Conservation (phyloP, 2,329 filamentous ascomycete species). For the Talaromyces sp. region DNA sequence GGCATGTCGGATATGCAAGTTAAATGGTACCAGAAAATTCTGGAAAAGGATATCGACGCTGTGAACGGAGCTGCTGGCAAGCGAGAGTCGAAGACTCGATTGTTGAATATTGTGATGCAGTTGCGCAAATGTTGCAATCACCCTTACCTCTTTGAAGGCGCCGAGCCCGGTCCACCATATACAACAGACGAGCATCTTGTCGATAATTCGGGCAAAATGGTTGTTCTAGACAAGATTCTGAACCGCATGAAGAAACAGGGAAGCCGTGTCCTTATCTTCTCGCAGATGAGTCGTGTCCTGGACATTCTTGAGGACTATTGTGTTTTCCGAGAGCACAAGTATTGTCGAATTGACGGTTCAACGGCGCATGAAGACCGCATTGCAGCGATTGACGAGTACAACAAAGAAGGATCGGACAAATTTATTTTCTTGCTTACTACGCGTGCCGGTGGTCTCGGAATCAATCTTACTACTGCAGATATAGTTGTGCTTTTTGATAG, state of each 20-base stretch:
- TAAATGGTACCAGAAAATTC: conserved; percentile 98
- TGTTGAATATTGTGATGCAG: conserved; percentile 99
- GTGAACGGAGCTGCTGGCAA: conserved; percentile 96
- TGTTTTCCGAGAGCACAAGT: conserved; percentile 89
- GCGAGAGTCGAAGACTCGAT: conserved; percentile 92
- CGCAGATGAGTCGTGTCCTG: conserved; percentile 94
- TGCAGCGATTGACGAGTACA: conserved; percentile 96
- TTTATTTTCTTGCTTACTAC: conserved; percentile 96
- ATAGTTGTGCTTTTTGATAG: conserved; percentile 97
- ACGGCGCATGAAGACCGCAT: conserved; percentile 98
- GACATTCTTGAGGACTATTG: conserved; percentile 99
- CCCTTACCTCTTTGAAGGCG: conserved; percentile 95
- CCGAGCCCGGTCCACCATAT: conserved; percentile 93
- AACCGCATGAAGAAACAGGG: conserved; percentile 78
- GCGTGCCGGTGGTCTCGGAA: conserved; percentile 89
- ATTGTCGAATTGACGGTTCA: conserved; percentile 94
- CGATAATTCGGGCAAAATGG: conserved; percentile 94
- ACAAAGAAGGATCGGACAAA: conserved; percentile 90
- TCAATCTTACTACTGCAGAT: conserved; percentile 92
- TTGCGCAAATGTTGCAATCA: conserved; percentile 98
- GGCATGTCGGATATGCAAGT: conserved; percentile 99
- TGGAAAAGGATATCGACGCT: conserved; percentile 98
- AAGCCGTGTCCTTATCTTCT: conserved; percentile 96
- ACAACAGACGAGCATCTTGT: conserved; percentile 96
- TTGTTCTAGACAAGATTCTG: conserved; percentile 88